Percentiles rank a stretch among this genome's conserved stretches.
phyloP scores from a whole-genome alignment of 805 yeast genomes.

The Gaillardinia entomophila region DNA sequence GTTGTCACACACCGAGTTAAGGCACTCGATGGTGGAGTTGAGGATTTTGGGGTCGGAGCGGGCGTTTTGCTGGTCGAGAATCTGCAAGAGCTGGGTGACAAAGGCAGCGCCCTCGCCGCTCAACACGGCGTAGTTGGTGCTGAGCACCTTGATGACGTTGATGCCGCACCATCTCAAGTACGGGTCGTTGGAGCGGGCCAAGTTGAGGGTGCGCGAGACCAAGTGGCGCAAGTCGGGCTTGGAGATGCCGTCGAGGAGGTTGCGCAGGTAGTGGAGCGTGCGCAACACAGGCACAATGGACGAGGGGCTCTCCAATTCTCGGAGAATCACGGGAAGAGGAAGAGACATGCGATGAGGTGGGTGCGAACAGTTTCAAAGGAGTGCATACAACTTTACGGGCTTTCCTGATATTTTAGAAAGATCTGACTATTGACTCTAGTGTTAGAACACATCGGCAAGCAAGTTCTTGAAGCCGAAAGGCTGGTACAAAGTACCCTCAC shows the following conservation, averaged over 20 bases:
- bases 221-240: constrained; percentile 48
- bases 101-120: constrained; percentile 37
- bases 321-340: not conserved
- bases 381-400: no score
- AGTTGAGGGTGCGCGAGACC: constrained; percentile 36
- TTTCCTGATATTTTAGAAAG: no score
- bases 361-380: no score
- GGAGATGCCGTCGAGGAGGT: constrained; percentile 35
- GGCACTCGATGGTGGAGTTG: constrained; percentile 32
- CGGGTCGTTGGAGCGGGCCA: constrained; percentile 39
- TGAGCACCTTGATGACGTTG: constrained; percentile 43
- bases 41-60: constrained; percentile 28
- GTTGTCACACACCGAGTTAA: constrained; percentile 36
- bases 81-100: constrained; percentile 35
- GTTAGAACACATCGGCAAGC: not conserved
- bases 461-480: constrained; percentile 47
- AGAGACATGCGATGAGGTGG: not conserved
- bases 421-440: no score
- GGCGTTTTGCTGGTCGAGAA: constrained; percentile 33
- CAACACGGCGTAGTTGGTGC: constrained; percentile 28
- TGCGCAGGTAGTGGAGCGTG: constrained; percentile 20
- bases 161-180: constrained; percentile 53
- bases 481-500: constrained; percentile 64
- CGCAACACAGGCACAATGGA: constrained; percentile 25
- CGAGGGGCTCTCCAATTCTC: constrained; percentile 3